A percentile compares a stretch with the other conserved stretches of the same genome.
Evolutionary conservation across 495 filamentous ascomycete species (phyloP).

Genomic region (Neurospora sp.): DNA sequence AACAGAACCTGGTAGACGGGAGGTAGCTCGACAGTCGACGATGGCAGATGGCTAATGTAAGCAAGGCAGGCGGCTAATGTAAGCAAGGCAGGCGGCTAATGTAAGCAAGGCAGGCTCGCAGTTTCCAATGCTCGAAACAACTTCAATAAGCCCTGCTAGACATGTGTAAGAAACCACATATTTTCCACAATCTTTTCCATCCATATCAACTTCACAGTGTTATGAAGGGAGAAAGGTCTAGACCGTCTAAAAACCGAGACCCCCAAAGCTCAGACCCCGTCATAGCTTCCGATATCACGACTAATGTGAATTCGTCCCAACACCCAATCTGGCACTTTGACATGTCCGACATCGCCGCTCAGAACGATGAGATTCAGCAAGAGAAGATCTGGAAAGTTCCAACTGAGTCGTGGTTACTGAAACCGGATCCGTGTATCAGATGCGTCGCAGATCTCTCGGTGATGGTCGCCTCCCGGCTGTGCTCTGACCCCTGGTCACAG

Average conservation of each 20-base stretch:
- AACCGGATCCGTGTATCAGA: background rate
- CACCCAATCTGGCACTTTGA: background rate
- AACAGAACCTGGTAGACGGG: background rate
- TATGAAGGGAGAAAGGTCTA: background rate
- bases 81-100: background rate
- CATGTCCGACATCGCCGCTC: background rate
- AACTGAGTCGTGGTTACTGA: background rate
- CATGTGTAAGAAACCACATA: background rate
- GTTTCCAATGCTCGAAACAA: background rate
- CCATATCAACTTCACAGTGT: background rate
- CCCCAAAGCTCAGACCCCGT: background rate
- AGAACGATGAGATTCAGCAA: background rate
- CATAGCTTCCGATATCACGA: background rate
- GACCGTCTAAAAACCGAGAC: background rate
- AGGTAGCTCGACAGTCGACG: background rate
- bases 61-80: background rate
- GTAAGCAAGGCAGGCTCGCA: background rate
- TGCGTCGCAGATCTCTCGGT: background rate
- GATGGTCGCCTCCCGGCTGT: background rate
- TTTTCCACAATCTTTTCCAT: background rate
- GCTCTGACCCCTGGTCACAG: background rate
- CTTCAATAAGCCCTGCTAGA: background rate
- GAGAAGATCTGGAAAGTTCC: background rate
- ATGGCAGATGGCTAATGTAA: background rate
- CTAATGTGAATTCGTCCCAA: background rate